Base-by-base conservation (phyloP, 345 rosid genomes). In the Dipteronia dyeriana region DNA sequence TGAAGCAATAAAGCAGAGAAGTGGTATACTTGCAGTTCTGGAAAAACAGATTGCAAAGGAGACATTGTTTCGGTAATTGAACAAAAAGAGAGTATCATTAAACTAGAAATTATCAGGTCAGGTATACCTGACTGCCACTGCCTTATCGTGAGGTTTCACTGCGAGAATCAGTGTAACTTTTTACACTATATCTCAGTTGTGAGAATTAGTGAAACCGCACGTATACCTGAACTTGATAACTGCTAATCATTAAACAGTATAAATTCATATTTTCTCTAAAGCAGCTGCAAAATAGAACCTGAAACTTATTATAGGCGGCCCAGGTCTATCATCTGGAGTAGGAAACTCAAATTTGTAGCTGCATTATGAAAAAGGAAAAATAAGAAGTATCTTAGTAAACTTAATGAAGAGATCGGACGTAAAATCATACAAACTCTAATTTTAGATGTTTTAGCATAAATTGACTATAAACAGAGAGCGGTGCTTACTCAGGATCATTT, bases 311-410 rank as follows among this genome's bases (percentile, higher is more conserved):
- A 96, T 92, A 41, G 99, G 99, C 2, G 94, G 90, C 31, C 99
- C 98, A 70, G 98, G 99, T 83, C 93, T 87, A 83, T 96, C 97
- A 76, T 96, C 99, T 75, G 99, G 99, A 78, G 99, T 94, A 68
- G 99, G 99, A 85, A 96, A 96, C 80, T 96, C 99, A 84, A 96
- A 96, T 79, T 94, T 92, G 82, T 96, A 96, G 90, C 99, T 92
- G 97, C 82, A 83, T n/a, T 69, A n/a, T 20, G 7, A 76, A 85
- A 77, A 69, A 47, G 69, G 23, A 76, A 34, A 72, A 66, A 73
- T 38, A 53, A 82, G 29, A 43, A 51, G 65, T 57, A 9, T 56
- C 2, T n/a, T 45, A 29, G 19, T 54, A 60, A 72, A 68, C 59
- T 75, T 51, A 77, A 77, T 66, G 34, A 34, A 53, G 51, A 25